phyloP scores from a whole-genome alignment of 371 early-diverging fungal genomes.

The Catenaria anguillulae region DNA sequence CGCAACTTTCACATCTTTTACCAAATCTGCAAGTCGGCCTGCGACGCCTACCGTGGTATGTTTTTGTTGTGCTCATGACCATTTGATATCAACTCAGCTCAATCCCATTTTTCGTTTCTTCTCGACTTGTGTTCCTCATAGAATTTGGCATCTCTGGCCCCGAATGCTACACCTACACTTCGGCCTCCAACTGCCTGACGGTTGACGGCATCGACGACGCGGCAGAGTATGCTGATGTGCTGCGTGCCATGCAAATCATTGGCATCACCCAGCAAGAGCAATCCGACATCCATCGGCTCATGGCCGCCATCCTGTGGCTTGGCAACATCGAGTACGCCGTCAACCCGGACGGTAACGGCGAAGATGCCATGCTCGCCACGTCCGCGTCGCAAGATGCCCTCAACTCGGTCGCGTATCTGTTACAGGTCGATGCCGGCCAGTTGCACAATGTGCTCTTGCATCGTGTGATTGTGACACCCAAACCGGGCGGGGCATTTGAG shows the following conservation, averaged over 20 bases:
- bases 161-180: constrained; percentile 64
- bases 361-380: constrained; percentile 61
- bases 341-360: constrained; percentile 67
- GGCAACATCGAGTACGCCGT: constrained; percentile 83
- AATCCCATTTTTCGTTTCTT: too few relatives aligned
- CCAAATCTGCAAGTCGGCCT: constrained; percentile 78
- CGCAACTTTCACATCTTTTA: constrained; percentile 99
- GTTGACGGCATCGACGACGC: constrained; percentile 81
- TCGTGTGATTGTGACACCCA: constrained; percentile 69
- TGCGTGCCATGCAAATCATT: constrained; percentile 63
- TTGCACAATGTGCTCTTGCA: constrained; percentile 36
- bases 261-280: constrained; percentile 68
- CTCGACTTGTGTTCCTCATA: too few relatives aligned
- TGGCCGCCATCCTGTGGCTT: constrained; percentile 87
- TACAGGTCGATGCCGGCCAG: constrained; percentile 56
- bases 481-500: constrained; percentile 68
- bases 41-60: constrained; percentile 34
- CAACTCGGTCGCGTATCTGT: constrained; percentile 62
- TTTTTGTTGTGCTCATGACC: too few relatives aligned
- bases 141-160: constrained; percentile 68
- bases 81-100: too few relatives aligned
- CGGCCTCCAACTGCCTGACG: constrained; percentile 49
- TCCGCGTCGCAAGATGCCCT: constrained; percentile 88
- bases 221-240: constrained; percentile 73
- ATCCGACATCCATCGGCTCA: constrained; percentile 73